Base-by-base conservation (phyloP, 2,329 filamentous ascomycete species). In the Fusarium multiceps region DNA sequence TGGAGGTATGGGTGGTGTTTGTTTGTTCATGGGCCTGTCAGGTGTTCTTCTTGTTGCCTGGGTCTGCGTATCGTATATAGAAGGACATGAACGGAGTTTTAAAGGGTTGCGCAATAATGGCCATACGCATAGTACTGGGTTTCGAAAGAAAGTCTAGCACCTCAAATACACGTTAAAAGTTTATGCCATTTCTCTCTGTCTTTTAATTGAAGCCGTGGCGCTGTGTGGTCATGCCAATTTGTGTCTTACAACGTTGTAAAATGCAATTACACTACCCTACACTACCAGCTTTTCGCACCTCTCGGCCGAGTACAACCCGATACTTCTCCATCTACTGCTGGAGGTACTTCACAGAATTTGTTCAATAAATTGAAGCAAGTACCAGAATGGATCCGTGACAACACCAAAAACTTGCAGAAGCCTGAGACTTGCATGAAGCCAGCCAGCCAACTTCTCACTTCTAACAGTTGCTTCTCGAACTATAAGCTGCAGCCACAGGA, bases 31-130 rank as follows among this genome's bases (percentile, higher is more conserved):
- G 21, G 48, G 12, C 4, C 46, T 47, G 56, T 43, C 30, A 10
- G 48, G 41, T 55, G 40, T 48, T 69, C 45, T 50, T 28, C 46
- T 51, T 30, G 27, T 23, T 23, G 13, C 48, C 32, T 60, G 56
- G 59, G 62, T 57, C 55, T 56, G 40, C 40, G 16, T 37, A 13
- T 59, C 59, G 50, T 70, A 62, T 60, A 51, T 72, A 71, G 61
- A 72, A 51, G 60, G 64, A 63, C 57, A 69, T 28, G 45, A 55
- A 59, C 18, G 74, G 67, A 73, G 74, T 75, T 71, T 60, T 68
- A 70, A 43, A 46, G 61, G 67, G 55, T 41, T 55, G 57, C 68
- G 54, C 47, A 51, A 71, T 55, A 41, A 66, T 59, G 47, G 50
- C 50, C 59, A 61, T 61, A 69, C 45, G 56, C 59, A 51, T 50